These are phyloP conservation scores for Syzygium jambos DNA, from an alignment of 345 rosid genomes.

Conservation along the genomic window DNA sequence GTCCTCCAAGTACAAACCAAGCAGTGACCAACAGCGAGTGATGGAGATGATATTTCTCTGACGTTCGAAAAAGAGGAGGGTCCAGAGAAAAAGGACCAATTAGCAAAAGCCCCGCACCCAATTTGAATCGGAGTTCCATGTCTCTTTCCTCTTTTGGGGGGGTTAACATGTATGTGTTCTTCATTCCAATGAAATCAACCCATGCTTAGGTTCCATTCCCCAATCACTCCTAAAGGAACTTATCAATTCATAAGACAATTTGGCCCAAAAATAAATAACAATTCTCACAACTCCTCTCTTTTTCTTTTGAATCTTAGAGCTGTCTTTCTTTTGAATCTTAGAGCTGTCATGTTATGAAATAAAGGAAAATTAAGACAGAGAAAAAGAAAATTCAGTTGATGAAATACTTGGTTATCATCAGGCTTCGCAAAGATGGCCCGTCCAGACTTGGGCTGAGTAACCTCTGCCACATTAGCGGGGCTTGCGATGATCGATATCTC, in stretches of 20 bases:
- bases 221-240: background rate
- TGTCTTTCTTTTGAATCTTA: background rate
- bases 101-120: background rate
- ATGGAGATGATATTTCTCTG: background rate
- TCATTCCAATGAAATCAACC: background rate
- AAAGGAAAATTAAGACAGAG: background rate
- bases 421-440: background rate
- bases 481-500: background rate
- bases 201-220: background rate
- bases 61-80: background rate
- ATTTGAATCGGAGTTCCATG: background rate
- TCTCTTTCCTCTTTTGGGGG: background rate
- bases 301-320: background rate
- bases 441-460: background rate
- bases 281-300: background rate
- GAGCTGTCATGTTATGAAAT: background rate
- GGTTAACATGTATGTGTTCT: background rate
- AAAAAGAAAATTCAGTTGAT: background rate
- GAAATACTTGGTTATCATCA: background rate
- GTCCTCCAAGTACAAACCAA: background rate
- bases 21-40: background rate
- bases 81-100: background rate
- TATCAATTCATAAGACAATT: background rate
- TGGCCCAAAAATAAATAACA: background rate
- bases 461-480: background rate